These are phyloP conservation scores for Lignosus rhinocerotis DNA, from an alignment of 1,284 basidiomycete species.

Conservation along the genomic window DNA sequence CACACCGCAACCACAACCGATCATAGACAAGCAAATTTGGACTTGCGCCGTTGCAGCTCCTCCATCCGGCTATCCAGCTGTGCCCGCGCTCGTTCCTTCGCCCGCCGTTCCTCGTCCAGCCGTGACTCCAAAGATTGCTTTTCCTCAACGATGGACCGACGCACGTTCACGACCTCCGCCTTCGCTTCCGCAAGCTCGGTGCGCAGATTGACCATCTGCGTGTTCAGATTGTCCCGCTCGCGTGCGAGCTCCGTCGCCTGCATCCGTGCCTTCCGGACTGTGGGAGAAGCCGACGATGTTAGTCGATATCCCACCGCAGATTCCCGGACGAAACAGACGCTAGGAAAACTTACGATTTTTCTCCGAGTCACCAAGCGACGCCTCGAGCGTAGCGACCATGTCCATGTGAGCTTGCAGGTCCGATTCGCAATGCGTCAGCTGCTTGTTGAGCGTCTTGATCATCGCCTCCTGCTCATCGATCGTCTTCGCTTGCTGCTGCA, in stretches of 20 bases:
- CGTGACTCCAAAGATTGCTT: slow-evolving; percentile 81
- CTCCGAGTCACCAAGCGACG: slow-evolving; percentile 84
- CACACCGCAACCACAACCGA: slow-evolving; percentile 3
- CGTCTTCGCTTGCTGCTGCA: slow-evolving; percentile 75
- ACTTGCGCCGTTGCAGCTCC: slow-evolving; percentile 78
- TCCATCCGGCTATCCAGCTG: slow-evolving; percentile 86
- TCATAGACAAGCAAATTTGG: slow-evolving; percentile 77
- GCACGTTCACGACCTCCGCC: slow-evolving; percentile 74
- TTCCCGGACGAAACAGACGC: slow-evolving; percentile 15
- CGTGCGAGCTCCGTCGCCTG: slow-evolving; percentile 84
- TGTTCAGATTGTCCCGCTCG: slow-evolving; percentile 75
- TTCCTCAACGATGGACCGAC: slow-evolving; percentile 79
- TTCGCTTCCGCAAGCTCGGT: slow-evolving; percentile 74
- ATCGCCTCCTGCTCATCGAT: slow-evolving; percentile 84
- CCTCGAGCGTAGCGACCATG: slow-evolving; percentile 80
- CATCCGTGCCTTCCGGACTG: slow-evolving; percentile 88
- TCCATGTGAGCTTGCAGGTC: slow-evolving; percentile 93
- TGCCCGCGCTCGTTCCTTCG: slow-evolving; percentile 79
- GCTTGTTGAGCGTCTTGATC: slow-evolving; percentile 92
- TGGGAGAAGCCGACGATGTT: slow-evolving; percentile 16
- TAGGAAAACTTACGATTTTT: slow-evolving; percentile 71
- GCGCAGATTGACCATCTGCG: slow-evolving; percentile 64
- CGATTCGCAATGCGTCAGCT: slow-evolving; percentile 86
- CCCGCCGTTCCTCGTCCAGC: slow-evolving; percentile 79
- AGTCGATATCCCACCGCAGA: slow-evolving; percentile 15